Evolutionary conservation across 352 stramenopile genomes (phyloP), one percentile per base, ranked within the genome.

Genomic region (Globisporangium abappressorium): DNA sequence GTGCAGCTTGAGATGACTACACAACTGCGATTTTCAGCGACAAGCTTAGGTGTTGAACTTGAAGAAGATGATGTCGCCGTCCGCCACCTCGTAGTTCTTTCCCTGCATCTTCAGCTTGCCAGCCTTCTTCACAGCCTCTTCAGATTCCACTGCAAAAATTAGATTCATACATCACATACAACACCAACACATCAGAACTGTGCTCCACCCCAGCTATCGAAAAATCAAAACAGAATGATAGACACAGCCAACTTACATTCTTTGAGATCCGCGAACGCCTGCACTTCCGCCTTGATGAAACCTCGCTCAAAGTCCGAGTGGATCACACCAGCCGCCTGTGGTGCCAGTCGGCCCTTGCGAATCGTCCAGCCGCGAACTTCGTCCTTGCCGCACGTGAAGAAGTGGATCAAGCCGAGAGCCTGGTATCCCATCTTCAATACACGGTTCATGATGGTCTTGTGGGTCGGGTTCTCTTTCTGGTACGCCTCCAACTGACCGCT

Each of bases 271-370:
- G 84, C 85, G 67, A 95, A 96, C 12, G 86, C 72, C 77, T 94
- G 85, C 12, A 94, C 87, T 85, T 96, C 87, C 34, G 95, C 95
- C 77, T 93, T 97, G 76, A 99, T 99, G 78, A 99, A 99, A 62
- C 98, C 98, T 77, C 98, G 94, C 85, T 99, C 98, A 71, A 99
- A 99, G 80, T 99, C 98, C 47, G 94, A 96, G 84, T 99, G 98
- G 85, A 99, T 99, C 6, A 99, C 95, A 75, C 97, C 97, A 54
- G 98, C 98, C 60, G 98, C 98, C 79, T 99, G 97, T 9, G 97
- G 97, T 82, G 97, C 97, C 70, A 97, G 61, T 62, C 91, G 95
- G 51, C 97, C 97, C 82, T 98, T 97, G 71, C 98, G 97, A 64
- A 99, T 99, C 18, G 97, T 99, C 98, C 98, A 99, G 55, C 96